phyloP scores from a whole-genome alignment of 345 rosid species.

The Sonneratia caseolaris region DNA sequence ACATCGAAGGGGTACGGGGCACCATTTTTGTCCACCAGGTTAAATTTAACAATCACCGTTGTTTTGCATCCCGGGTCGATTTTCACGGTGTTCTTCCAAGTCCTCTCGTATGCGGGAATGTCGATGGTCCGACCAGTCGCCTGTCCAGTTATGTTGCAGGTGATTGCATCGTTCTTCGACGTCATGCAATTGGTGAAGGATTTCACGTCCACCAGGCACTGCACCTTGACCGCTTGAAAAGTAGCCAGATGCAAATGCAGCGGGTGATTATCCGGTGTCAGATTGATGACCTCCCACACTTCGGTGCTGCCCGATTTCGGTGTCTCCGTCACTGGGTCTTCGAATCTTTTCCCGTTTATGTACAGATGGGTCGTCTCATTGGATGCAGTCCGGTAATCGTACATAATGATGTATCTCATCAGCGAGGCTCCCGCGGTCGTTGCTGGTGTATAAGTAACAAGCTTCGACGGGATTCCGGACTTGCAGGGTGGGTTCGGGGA shows the following conservation, averaged over 20 bases:
- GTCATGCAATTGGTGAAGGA: slow-evolving; percentile 11
- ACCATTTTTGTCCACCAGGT: slow-evolving; percentile 4
- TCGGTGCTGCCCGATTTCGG: slow-evolving; percentile 12
- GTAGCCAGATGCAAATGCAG: slow-evolving; percentile 12
- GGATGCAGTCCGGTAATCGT: slow-evolving; percentile 3
- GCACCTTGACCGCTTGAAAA: slow-evolving; percentile 1
- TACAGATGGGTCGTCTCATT: slow-evolving; percentile 10
- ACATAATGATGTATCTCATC: slow-evolving; percentile 5
- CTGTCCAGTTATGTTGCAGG: slow-evolving; percentile 5
- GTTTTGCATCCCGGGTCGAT: slow-evolving; percentile 12
- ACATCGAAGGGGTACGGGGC: slow-evolving; percentile 15
- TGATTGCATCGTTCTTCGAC: slow-evolving; percentile 10
- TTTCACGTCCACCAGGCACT: slow-evolving; percentile 4
- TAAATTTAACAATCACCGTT: slow-evolving; percentile 16
- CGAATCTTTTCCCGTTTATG: slow-evolving; percentile 12
- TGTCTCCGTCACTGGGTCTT: slow-evolving; percentile 9
- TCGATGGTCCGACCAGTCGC: slow-evolving; percentile 6
- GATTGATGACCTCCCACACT: slow-evolving; percentile 16
- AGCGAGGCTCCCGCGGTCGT: neutral
- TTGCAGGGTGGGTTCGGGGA: neutral
- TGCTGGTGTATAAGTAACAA: neutral
- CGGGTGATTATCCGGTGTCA: slow-evolving; percentile 16
- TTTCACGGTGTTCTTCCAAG: slow-evolving; percentile 18
- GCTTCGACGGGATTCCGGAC: no score
- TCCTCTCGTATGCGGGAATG: slow-evolving; percentile 10